phyloP scores from a whole-genome alignment of 2,329 filamentous ascomycete species.

The Dothideomycetes sp. region DNA sequence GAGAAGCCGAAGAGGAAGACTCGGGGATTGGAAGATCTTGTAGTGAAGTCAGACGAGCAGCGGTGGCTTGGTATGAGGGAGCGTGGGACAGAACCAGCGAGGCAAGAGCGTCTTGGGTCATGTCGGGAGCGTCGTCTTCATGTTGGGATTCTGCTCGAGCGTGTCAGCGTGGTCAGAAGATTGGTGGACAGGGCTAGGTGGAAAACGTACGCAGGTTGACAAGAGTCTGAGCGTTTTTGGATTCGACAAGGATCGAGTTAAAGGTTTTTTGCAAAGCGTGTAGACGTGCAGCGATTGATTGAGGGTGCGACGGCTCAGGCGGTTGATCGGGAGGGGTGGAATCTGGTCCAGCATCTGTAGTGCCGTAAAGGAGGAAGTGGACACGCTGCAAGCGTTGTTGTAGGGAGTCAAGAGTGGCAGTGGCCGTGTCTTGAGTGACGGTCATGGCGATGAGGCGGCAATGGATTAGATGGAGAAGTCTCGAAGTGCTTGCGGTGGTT shows the following conservation, averaged over 20 bases:
- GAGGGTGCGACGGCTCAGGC: neutral
- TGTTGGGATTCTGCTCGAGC: constrained; percentile 1
- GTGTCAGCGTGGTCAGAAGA: neutral
- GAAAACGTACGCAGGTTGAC: constrained; percentile 32
- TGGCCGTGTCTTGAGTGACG: constrained; percentile 1
- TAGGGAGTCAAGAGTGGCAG: constrained; percentile 34
- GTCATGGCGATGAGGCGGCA: neutral
- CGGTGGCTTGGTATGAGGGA: constrained; percentile 32
- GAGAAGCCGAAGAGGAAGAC: constrained; percentile 37
- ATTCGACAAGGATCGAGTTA: constrained; percentile 24
- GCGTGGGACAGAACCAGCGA: constrained; percentile 37
- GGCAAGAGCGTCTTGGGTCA: constrained; percentile 17
- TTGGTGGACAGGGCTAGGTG: too few relatives aligned
- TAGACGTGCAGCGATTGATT: constrained; percentile 27
- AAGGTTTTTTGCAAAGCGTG: constrained; percentile 29
- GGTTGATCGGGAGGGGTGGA: neutral
- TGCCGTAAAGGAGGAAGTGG: constrained; percentile 34
- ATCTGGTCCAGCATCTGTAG: constrained; percentile 4
- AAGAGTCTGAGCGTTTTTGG: constrained; percentile 31
- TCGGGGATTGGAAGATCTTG: constrained; percentile 36
- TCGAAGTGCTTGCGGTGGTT: too few relatives aligned
- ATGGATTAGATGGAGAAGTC: constrained; percentile 2
- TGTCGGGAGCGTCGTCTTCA: neutral
- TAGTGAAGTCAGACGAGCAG: constrained; percentile 37
- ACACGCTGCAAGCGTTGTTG: constrained; percentile 37